A percentile compares a stretch with the other conserved stretches of the same genome.
phyloP scores from a whole-genome alignment of 352 stramenopile genomes.

The Elongisporangium anandrum region DNA sequence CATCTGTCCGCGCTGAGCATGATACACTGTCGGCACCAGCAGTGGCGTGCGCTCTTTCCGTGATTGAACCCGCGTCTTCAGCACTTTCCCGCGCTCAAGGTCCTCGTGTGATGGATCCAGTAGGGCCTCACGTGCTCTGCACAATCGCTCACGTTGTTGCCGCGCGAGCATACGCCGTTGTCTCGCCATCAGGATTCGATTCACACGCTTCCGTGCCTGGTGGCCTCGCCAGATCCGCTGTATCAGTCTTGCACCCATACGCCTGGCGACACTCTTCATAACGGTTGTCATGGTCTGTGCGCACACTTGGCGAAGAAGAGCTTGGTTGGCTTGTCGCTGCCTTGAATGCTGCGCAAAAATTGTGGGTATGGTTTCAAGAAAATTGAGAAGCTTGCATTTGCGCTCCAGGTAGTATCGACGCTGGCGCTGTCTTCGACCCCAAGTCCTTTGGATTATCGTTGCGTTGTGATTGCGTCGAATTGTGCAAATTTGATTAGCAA shows the following conservation, averaged over 20 bases:
- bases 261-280: constrained; percentile 11
- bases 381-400: background rate
- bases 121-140: constrained; percentile 23
- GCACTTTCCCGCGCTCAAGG: constrained; percentile 4
- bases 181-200: constrained; percentile 18
- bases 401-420: background rate
- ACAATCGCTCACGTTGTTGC: constrained; percentile 27
- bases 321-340: background rate
- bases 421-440: background rate
- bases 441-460: background rate
- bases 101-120: constrained; percentile 19
- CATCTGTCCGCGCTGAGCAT: constrained; percentile 6
- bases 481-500: background rate
- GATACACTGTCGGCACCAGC: constrained; percentile 6
- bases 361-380: background rate
- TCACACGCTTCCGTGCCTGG: constrained; percentile 20
- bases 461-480: background rate
- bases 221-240: constrained; percentile 60
- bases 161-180: constrained; percentile 15
- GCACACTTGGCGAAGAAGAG: background rate
- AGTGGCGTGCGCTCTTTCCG: constrained; percentile 27
- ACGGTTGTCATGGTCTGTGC: constrained; percentile 3
- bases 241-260: constrained; percentile 28
- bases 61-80: constrained; percentile 21
- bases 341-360: background rate